phyloP scores from a whole-genome alignment of 140 eudicot species.

The Oenanthe javanica region DNA sequence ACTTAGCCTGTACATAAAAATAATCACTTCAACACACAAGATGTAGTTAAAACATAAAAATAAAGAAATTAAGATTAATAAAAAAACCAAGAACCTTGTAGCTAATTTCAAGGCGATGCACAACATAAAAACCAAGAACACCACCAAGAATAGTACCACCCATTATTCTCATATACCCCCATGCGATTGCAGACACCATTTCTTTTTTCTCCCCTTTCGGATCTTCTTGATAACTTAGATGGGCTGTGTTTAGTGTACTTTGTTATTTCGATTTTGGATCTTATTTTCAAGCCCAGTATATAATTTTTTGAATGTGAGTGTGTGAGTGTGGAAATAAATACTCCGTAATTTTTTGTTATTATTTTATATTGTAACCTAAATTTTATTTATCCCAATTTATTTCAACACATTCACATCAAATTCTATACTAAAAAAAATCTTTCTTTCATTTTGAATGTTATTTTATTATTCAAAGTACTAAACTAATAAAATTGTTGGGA shows the following conservation, averaged over 20 bases:
- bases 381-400: too few relatives aligned
- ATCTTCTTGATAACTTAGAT: neutral
- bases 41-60: neutral
- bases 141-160: conserved; percentile 78
- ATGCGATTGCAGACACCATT: conserved; percentile 34
- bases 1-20: conserved; percentile 43
- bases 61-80: neutral
- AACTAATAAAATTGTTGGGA: too few relatives aligned
- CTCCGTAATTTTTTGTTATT: too few relatives aligned
- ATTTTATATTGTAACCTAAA: too few relatives aligned
- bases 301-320: too few relatives aligned
- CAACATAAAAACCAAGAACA: conserved; percentile 56
- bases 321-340: too few relatives aligned
- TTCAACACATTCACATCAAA: too few relatives aligned
- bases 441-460: too few relatives aligned
- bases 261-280: neutral
- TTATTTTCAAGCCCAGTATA: neutral
- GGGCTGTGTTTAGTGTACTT: neutral
- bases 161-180: conserved; percentile 81
- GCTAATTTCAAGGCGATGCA: conserved; percentile 77
- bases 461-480: too few relatives aligned
- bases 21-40: neutral
- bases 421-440: too few relatives aligned
- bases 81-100: conserved; percentile 79
- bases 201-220: too few relatives aligned